These are phyloP conservation scores for Leptomonas seymouri DNA, from an alignment of 208 protist species.

Conservation along the genomic window DNA sequence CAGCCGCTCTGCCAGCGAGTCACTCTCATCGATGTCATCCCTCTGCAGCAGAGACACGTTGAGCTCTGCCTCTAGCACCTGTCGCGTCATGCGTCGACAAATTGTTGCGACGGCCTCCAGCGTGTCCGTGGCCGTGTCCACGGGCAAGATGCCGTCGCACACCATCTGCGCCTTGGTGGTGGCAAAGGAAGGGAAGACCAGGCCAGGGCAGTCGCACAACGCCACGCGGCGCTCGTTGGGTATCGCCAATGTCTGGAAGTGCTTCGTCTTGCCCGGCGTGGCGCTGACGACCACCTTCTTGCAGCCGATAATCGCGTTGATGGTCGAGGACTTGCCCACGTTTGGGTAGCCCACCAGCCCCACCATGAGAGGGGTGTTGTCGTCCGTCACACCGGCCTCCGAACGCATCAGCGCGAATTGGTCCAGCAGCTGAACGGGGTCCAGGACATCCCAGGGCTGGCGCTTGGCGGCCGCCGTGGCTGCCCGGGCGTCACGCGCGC, in stretches of 20 bases:
- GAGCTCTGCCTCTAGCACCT: constrained; percentile 67
- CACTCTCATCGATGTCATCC: constrained; percentile 76
- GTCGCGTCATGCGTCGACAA: constrained; percentile 59
- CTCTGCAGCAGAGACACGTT: constrained; percentile 58
- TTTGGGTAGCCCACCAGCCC: constrained; percentile 99
- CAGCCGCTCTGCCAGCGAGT: constrained; percentile 69
- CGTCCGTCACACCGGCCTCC: constrained; percentile 35
- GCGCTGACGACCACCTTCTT: constrained; percentile 96
- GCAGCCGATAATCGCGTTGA: constrained; percentile 95
- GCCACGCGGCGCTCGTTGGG: constrained; percentile 89
- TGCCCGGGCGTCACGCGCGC: constrained; percentile 56
- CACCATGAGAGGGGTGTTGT: constrained; percentile 77
- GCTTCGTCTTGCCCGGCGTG: constrained; percentile 99
- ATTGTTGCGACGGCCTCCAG: constrained; percentile 67
- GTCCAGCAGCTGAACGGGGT: constrained; percentile 83
- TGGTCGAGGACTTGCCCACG: constrained; percentile 98
- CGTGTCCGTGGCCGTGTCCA: constrained; percentile 82
- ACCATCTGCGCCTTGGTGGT: constrained; percentile 95
- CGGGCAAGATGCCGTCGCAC: constrained; percentile 96
- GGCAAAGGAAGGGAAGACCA: constrained; percentile 96
- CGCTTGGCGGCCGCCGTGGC: constrained; percentile 30
- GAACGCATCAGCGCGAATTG: constrained; percentile 62
- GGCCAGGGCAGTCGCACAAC: constrained; percentile 98
- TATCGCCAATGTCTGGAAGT: constrained; percentile 97
- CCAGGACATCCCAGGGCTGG: constrained; percentile 65